Percentiles rank a stretch among this genome's conserved stretches.
Evolutionary conservation across 2,329 filamentous ascomycete species (phyloP).

Genomic region (Nothomitra cinnamomea): DNA sequence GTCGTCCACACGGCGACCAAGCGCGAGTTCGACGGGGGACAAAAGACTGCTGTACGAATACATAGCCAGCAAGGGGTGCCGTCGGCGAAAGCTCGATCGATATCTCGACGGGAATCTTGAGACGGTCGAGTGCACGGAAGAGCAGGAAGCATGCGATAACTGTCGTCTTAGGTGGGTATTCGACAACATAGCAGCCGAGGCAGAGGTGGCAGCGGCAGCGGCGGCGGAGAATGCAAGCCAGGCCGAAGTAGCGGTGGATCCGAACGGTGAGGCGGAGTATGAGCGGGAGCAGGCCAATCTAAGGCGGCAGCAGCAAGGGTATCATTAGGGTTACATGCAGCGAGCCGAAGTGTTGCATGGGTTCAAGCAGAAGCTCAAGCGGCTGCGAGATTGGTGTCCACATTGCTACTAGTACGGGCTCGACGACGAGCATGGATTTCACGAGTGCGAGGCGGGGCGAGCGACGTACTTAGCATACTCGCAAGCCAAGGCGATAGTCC

Average conservation of each 20-base stretch:
- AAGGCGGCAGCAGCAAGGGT: no score
- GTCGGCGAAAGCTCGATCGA: not conserved
- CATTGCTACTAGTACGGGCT: not conserved
- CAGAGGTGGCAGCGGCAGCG: no score
- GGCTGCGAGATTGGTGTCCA: not conserved
- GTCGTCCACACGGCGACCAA: no score
- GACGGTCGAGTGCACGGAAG: not conserved
- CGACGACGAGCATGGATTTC: not conserved
- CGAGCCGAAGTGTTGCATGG: no score
- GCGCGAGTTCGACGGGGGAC: not conserved
- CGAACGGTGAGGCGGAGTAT: no score
- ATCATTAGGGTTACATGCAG: no score
- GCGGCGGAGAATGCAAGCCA: no score
- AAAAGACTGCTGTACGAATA: not conserved
- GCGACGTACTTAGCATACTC: not conserved
- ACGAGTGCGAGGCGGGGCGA: not conserved
- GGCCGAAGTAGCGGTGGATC: no score
- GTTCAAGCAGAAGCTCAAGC: not conserved
- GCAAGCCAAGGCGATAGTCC: not conserved
- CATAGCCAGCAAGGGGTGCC: not conserved
- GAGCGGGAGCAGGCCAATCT: no score
- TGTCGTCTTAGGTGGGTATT: no score
- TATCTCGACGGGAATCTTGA: not conserved
- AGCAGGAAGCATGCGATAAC: not conserved
- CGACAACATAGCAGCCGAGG: no score